Evolutionary conservation across 306 rosid genomes (phyloP).

Genomic region (Trifolium fragiferum): DNA sequence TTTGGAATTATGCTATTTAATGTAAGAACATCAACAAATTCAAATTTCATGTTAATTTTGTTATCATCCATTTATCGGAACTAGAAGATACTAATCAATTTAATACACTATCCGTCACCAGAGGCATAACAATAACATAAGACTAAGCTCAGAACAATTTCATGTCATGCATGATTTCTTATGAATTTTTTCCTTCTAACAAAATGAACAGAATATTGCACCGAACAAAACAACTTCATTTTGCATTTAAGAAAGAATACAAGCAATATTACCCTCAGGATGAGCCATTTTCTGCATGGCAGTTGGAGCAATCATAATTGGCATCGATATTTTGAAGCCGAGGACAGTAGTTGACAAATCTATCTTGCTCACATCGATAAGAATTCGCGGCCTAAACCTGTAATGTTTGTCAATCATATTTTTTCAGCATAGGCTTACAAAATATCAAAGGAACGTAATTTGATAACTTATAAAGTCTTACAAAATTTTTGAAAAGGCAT

Average conservation of each 20-base stretch:
- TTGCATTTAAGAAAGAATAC: constrained; percentile 3
- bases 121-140: no score
- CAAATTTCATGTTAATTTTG: background rate
- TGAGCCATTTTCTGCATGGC: constrained; percentile 99
- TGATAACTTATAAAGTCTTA: constrained; percentile 42
- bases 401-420: constrained; percentile 21
- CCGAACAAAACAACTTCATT: background rate
- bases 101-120: no score
- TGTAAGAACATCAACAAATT: background rate
- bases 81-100: no score
- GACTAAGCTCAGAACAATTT: background rate
- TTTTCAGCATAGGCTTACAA: constrained; percentile 6
- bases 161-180: constrained; percentile 6
- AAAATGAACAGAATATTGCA: background rate
- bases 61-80: constrained; percentile 18
- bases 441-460: background rate
- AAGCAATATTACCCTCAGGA: constrained; percentile 75
- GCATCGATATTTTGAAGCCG: constrained; percentile 98
- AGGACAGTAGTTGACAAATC: constrained; percentile 85
- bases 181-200: constrained; percentile 2
- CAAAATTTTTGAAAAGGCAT: constrained; percentile 72
- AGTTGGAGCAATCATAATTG: constrained; percentile 98
- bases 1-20: background rate
- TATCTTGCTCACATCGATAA: constrained; percentile 93
- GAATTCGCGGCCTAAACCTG: constrained; percentile 97